Percentiles rank a stretch among this genome's conserved stretches.
phyloP scores from a whole-genome alignment of 768 basidiomycete species.

The Boletus huronensis region DNA sequence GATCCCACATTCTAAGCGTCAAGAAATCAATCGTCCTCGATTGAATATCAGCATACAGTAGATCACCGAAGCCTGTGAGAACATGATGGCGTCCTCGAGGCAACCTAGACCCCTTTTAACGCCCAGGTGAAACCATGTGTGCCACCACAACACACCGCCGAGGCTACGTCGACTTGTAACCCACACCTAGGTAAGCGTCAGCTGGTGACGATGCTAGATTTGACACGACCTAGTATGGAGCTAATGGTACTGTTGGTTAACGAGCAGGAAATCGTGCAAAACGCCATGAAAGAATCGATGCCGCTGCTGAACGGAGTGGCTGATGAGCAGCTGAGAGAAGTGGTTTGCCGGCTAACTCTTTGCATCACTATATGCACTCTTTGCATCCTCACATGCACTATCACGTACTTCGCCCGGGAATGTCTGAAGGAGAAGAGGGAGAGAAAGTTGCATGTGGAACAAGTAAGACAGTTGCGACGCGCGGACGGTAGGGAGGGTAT shows the following conservation, averaged over 20 bases:
- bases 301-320: conserved; percentile 9
- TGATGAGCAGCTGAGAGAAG: not conserved
- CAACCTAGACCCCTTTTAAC: not conserved
- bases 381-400: conserved; percentile 15
- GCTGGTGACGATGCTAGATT: not conserved
- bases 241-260: conserved; percentile 21
- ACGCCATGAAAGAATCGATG: conserved; percentile 6
- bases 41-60: not conserved
- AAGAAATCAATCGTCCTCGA: not conserved
- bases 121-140: not conserved
- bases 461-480: conserved; percentile 9
- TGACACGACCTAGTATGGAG: not conserved
- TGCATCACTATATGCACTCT: conserved; percentile 15
- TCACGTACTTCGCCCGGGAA: conserved; percentile 16
- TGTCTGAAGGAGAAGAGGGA: conserved; percentile 21
- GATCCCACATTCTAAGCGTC: not conserved
- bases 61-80: conserved; percentile 3
- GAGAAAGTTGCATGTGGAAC: conserved; percentile 12
- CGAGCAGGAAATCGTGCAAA: conserved; percentile 14
- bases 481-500: not conserved
- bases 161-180: not conserved
- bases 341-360: not conserved
- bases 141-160: not conserved
- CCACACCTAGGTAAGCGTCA: not conserved
- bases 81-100: conserved; percentile 5